Conservation (phyloP, 768 basidiomycete species). For the Xerocomellus amylosporus region DNA sequence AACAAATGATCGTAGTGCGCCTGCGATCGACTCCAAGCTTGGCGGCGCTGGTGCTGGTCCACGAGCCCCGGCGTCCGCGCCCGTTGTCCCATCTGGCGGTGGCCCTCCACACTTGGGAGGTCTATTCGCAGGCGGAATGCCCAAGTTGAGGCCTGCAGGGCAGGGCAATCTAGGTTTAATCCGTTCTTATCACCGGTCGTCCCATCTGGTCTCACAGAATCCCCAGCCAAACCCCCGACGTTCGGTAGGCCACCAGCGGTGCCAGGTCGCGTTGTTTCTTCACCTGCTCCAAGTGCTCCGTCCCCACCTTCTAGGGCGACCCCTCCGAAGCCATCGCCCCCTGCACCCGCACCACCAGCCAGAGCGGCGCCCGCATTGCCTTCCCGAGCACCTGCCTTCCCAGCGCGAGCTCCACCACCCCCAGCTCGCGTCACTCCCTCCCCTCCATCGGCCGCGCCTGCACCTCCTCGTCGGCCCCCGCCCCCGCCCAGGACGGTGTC, state of each 20-base stretch:
- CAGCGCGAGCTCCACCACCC: constrained; percentile 44
- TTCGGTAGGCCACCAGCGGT: constrained; percentile 67
- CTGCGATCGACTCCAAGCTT: constrained; percentile 49
- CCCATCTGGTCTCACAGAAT: constrained; percentile 8
- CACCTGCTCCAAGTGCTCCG: constrained; percentile 28
- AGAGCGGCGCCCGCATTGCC: constrained; percentile 39
- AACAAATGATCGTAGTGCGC: constrained; percentile 80
- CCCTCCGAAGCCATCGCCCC: constrained; percentile 30
- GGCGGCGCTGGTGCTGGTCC: constrained; percentile 40
- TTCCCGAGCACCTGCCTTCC: constrained; percentile 41
- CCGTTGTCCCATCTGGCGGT: constrained; percentile 27
- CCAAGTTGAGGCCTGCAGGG: constrained; percentile 82
- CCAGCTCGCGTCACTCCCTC: constrained; percentile 36
- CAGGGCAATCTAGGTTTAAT: constrained; percentile 52
- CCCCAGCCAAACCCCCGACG: constrained; percentile 55
- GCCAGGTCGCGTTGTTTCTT: constrained; percentile 46
- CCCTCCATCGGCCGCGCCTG: constrained; percentile 19
- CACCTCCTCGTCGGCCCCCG: constrained; percentile 31
- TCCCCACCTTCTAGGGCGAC: constrained; percentile 30
- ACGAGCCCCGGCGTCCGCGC: constrained; percentile 21
- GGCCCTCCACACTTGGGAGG: constrained; percentile 80
- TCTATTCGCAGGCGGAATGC: constrained; percentile 89
- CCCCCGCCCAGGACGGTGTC: constrained; percentile 32
- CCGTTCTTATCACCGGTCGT: constrained; percentile 6
- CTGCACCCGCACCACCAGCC: constrained; percentile 32